Evolutionary conservation across 2,329 filamentous ascomycete genomes (phyloP).

Genomic region (Knoxdaviesia proteae): DNA sequence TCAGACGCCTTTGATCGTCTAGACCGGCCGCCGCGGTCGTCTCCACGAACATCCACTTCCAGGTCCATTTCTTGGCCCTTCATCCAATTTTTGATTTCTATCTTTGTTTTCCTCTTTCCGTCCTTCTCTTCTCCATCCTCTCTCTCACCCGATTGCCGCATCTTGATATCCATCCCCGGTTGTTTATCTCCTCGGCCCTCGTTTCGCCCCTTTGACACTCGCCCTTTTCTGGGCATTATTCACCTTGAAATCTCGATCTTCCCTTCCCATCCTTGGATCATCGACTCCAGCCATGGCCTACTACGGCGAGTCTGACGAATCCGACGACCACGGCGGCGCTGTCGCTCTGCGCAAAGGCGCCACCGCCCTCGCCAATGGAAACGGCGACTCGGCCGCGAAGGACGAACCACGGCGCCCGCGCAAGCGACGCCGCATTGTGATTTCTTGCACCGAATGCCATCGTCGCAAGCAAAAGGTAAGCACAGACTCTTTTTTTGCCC

Average conservation of each 20-base stretch:
- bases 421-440: slow-evolving; percentile 37
- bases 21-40: no score
- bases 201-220: not conserved
- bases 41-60: no score
- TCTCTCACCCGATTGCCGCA: not conserved
- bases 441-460: slow-evolving; percentile 44
- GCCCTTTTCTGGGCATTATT: not conserved
- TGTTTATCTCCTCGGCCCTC: not conserved
- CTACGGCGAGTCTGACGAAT: not conserved
- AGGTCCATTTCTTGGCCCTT: not conserved
- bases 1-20: no score
- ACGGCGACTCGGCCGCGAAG: no score
- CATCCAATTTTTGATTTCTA: not conserved
- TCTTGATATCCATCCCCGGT: not conserved
- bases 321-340: slow-evolving; percentile 2
- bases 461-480: slow-evolving; percentile 38
- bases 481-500: no score
- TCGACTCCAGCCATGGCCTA: not conserved
- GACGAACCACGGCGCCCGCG: slow-evolving; percentile 18
- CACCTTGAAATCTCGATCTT: not conserved
- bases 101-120: not conserved
- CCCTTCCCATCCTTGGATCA: not conserved
- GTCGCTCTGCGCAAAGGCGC: slow-evolving; percentile 1
- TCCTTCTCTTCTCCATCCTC: not conserved
- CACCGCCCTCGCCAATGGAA: no score